A percentile compares a stretch with the other conserved stretches of the same genome.
Evolutionary conservation across 164 flowering plant genomes (phyloP).

Genomic region (Euptelea pleiosperma): DNA sequence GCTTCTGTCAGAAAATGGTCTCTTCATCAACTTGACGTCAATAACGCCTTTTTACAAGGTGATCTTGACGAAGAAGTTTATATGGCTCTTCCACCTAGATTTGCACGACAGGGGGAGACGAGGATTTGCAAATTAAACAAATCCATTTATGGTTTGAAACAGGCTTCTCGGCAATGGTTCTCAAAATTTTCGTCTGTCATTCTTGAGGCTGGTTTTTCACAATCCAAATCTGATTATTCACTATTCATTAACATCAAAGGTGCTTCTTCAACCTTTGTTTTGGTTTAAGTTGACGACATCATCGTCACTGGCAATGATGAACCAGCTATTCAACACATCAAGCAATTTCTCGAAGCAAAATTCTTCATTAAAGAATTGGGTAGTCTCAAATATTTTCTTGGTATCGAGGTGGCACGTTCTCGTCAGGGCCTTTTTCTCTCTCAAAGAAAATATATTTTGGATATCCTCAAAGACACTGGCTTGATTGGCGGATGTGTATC

Average conservation of each 20-base stretch:
- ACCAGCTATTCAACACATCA: background rate
- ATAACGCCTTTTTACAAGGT: no score
- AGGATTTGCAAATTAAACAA: background rate
- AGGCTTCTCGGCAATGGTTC: background rate
- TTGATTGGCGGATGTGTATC: no score
- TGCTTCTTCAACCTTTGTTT: background rate
- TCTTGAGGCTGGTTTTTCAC: background rate
- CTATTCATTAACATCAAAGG: background rate
- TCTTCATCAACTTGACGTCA: background rate
- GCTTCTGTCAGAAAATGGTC: background rate
- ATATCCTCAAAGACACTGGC: no score
- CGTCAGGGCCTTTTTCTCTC: no score
- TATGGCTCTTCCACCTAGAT: no score
- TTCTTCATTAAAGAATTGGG: background rate
- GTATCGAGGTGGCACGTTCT: no score
- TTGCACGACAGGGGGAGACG: no score
- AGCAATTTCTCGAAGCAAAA: background rate
- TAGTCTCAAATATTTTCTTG: background rate
- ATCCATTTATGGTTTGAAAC: background rate
- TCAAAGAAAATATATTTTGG: no score
- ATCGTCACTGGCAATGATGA: background rate
- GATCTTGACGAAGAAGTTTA: no score
- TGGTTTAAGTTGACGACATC: no score
- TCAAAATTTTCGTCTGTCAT: no score
- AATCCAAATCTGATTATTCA: background rate